phyloP scores from a whole-genome alignment of 2,329 filamentous ascomycete genomes.

The Microdochium nivale region DNA sequence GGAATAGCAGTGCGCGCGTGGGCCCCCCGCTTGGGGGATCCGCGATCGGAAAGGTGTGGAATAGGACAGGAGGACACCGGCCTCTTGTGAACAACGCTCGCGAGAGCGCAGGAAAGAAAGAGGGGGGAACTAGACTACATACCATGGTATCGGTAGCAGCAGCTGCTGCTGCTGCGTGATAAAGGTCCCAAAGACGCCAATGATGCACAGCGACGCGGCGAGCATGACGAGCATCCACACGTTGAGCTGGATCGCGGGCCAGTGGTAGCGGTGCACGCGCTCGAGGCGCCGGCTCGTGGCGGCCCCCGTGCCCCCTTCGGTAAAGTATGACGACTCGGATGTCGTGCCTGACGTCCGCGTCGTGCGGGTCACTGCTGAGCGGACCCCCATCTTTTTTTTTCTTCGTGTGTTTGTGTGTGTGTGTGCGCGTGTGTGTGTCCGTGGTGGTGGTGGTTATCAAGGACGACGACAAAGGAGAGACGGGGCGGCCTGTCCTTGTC shows the following conservation, averaged over 20 bases:
- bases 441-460: too few relatives aligned
- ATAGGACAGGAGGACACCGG: too few relatives aligned
- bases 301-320: background rate
- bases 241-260: constrained; percentile 59
- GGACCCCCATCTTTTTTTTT: constrained; percentile 22
- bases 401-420: constrained; percentile 1
- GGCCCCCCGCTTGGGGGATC: too few relatives aligned
- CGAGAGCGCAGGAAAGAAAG: background rate
- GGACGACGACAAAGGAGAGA: too few relatives aligned
- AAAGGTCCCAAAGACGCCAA: constrained; percentile 54
- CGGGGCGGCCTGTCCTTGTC: too few relatives aligned
- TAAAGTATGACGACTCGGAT: background rate
- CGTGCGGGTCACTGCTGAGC: background rate
- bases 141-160: constrained; percentile 51
- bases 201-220: constrained; percentile 45
- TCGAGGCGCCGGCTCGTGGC: constrained; percentile 29
- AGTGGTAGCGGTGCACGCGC: constrained; percentile 53
- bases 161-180: constrained; percentile 50
- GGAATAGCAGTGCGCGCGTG: too few relatives aligned
- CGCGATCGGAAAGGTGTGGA: too few relatives aligned
- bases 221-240: constrained; percentile 61
- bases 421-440: background rate
- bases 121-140: constrained; percentile 12
- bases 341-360: constrained; percentile 22
- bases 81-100: too few relatives aligned